These are phyloP conservation scores for Kwoniella newhampshirensis DNA, from an alignment of 768 basidiomycete genomes.

Conservation along the genomic window DNA sequence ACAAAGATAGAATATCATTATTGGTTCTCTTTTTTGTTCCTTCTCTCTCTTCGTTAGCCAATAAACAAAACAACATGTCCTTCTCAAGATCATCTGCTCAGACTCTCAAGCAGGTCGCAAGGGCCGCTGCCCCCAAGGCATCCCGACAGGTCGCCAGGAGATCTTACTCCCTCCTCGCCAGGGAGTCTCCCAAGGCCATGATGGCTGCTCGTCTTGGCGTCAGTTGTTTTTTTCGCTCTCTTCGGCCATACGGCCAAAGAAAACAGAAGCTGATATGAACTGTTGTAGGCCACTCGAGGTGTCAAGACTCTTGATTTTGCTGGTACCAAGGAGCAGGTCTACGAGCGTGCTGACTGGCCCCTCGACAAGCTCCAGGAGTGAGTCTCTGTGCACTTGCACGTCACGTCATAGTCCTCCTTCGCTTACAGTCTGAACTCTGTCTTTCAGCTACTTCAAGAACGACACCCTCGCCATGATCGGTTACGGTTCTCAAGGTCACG, in stretches of 20 bases:
- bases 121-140: slow-evolving; percentile 33
- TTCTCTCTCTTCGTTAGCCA: not conserved
- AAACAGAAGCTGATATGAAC: not conserved
- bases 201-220: slow-evolving; percentile 44
- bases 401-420: not conserved
- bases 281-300: slow-evolving; percentile 63
- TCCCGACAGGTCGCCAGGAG: slow-evolving; percentile 43
- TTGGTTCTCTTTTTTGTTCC: not conserved
- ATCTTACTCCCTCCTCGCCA: slow-evolving; percentile 51
- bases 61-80: slow-evolving; percentile 43
- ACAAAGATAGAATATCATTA: slow-evolving; percentile 1
- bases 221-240: slow-evolving; percentile 19
- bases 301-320: slow-evolving; percentile 96
- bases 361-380: slow-evolving; percentile 89
- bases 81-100: slow-evolving; percentile 49
- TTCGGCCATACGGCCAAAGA: not conserved
- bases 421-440: not conserved
- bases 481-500: slow-evolving; percentile 93
- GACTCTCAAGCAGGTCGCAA: slow-evolving; percentile 48
- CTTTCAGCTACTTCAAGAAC: slow-evolving; percentile 83
- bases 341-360: slow-evolving; percentile 97
- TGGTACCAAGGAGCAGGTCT: slow-evolving; percentile 86
- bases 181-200: slow-evolving; percentile 42
- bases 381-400: slow-evolving; percentile 21
- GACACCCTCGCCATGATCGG: slow-evolving; percentile 99